These are phyloP conservation scores for Coleophoma crateriformis DNA, from an alignment of 2,329 filamentous ascomycete genomes.

Conservation along the genomic window DNA sequence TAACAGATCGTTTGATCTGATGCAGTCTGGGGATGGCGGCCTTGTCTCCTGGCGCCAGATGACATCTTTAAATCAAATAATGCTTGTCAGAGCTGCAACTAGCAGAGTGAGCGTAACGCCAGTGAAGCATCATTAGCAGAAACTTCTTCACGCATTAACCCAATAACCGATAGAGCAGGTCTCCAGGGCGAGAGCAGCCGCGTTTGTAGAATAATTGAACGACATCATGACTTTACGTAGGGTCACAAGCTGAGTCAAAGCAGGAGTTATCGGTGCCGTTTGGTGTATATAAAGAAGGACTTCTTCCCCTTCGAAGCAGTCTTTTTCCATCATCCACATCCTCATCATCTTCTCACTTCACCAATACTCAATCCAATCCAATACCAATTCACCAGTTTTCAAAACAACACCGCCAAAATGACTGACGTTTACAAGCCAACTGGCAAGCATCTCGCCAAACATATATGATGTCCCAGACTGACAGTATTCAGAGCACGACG, in stretches of 20 bases:
- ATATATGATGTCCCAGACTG: conserved; percentile 17
- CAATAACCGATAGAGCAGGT: no score
- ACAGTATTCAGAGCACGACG: conserved; percentile 30
- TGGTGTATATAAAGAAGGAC: not conserved
- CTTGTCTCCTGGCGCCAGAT: no score
- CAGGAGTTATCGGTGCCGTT: not conserved
- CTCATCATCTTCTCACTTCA: not conserved
- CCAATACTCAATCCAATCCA: not conserved
- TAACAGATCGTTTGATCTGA: not conserved
- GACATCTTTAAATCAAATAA: no score
- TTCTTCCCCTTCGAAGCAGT: not conserved
- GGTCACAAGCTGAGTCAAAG: no score
- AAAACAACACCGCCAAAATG: conserved; percentile 6
- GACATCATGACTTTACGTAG: no score
- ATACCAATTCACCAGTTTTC: not conserved
- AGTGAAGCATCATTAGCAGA: no score
- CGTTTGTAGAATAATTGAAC: no score
- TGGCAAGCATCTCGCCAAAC: conserved; percentile 7
- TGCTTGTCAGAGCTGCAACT: no score
- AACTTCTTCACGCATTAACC: no score
- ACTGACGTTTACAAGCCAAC: conserved; percentile 12
- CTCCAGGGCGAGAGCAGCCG: no score
- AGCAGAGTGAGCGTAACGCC: no score
- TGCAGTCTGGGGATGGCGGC: no score
- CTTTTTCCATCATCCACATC: not conserved